Evolutionary conservation across 1,284 basidiomycete species (phyloP).

Genomic region (Ganoderma boninense): DNA sequence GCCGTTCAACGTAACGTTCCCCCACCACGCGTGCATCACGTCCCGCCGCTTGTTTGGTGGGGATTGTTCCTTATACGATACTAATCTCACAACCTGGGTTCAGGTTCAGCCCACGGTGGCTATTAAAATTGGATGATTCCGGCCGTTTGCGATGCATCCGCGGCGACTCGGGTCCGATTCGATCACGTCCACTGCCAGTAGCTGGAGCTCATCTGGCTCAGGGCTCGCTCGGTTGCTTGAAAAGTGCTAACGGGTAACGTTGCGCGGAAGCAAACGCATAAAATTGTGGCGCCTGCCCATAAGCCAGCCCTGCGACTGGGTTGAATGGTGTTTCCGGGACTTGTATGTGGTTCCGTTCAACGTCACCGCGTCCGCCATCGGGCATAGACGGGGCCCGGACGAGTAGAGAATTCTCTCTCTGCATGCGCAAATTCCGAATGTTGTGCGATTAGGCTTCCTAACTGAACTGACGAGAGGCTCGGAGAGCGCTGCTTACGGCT

Average conservation of each 20-base stretch:
- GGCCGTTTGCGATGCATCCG: neutral
- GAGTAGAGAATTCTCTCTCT: no score
- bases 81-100: neutral
- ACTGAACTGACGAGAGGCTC: neutral
- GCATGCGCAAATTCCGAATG: neutral
- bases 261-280: constrained; percentile 18
- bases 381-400: neutral
- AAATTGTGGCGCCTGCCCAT: constrained; percentile 16
- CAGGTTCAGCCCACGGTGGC: neutral
- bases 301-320: constrained; percentile 1
- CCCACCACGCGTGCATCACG: neutral
- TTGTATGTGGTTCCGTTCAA: neutral
- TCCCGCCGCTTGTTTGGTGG: neutral
- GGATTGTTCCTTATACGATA: neutral
- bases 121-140: neutral
- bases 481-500: neutral
- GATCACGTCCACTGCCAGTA: neutral
- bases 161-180: constrained; percentile 3
- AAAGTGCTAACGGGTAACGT: neutral
- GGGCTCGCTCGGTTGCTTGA: constrained; percentile 5
- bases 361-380: neutral
- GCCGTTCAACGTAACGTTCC: neutral
- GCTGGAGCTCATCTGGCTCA: constrained; percentile 5
- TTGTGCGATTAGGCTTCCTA: neutral
- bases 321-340: constrained; percentile 2